These are phyloP conservation scores for Aspergillus flavus DNA, from an alignment of 2,329 filamentous ascomycete genomes.

Conservation along the genomic window DNA sequence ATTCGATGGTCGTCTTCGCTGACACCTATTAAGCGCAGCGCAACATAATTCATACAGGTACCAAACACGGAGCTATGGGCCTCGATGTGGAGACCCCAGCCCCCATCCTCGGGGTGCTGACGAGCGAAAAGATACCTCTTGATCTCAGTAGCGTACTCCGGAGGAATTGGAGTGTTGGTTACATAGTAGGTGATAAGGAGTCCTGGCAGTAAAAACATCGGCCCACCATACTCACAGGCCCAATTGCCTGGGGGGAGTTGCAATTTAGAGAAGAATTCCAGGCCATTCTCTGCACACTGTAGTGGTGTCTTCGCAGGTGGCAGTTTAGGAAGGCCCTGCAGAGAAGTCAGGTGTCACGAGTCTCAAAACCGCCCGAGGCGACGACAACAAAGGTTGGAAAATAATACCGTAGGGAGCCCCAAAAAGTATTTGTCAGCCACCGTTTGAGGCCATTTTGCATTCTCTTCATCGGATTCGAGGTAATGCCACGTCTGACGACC, in stretches of 20 bases:
- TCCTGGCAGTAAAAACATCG: constrained; percentile 91
- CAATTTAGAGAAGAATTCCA: constrained; percentile 85
- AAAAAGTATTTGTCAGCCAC: constrained; percentile 88
- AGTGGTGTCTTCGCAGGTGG: constrained; percentile 71
- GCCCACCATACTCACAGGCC: constrained; percentile 96
- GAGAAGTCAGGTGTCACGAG: neutral
- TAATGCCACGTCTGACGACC: constrained; percentile 96
- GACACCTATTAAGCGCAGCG: constrained; percentile 78
- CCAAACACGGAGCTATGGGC: constrained; percentile 91
- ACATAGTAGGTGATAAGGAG: constrained; percentile 84
- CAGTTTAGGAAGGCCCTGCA: constrained; percentile 72
- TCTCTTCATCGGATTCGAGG: constrained; percentile 69
- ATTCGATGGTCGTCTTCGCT: constrained; percentile 81
- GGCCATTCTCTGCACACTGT: constrained; percentile 77
- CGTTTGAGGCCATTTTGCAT: constrained; percentile 79
- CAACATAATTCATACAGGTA: constrained; percentile 83
- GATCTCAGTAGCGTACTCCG: constrained; percentile 80
- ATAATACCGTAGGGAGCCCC: constrained; percentile 71
- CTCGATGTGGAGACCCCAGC: constrained; percentile 96
- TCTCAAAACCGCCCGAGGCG: neutral
- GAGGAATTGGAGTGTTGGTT: constrained; percentile 82
- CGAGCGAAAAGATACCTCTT: constrained; percentile 88
- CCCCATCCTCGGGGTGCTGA: constrained; percentile 84
- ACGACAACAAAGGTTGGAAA: constrained; percentile 14
- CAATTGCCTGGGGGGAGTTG: constrained; percentile 90